Evolutionary conservation across 1,284 basidiomycete genomes (phyloP), one percentile per base, ranked within the genome.

Genomic region (Malassezia obtusa): DNA sequence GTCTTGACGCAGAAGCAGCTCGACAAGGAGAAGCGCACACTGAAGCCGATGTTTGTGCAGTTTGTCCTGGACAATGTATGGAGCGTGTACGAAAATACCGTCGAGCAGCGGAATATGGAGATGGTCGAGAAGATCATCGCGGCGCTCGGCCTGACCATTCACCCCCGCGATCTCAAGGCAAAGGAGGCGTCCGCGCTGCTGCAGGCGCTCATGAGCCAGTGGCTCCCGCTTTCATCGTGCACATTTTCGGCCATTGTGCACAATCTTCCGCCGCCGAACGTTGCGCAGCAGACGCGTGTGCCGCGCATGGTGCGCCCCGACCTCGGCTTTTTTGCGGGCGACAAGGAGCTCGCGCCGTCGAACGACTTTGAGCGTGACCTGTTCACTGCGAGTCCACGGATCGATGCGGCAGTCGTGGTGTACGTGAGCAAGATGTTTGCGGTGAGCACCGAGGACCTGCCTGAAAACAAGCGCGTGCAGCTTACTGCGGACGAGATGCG

Each of bases 341-440:
- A 45, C 11, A 37, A 58, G 82, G 60, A 69, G 80, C 63, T 78
- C 8, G 75, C 78, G 33, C 83, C 89, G 2, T 82, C 81, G 61
- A 88, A 84, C 71, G 83, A 84, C 61, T 77, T 94, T 22, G 91
- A 98, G 74, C 76, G 79, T 59, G 85, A 87, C 55, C 77, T 98
- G 10, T 96, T 86, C 76, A 75, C 54, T 15, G 64, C 69, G 19
- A 56, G 60, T 35, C 47, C 63, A 11, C 61, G 61, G 7, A 49
- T 53, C 14, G 64, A 63, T 33, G 59, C 64, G 7, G 52, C 56
- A n/a, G 48, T 59, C 8, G 66, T 81, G 3, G 78, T 79, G 4
- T 94, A 92, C 73, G 86, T 98, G 49, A 94, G 88, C 79, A 98
- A 98, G 75, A 98, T 98, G 92, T 96, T 98, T 74, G 90, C 90